phyloP scores from a whole-genome alignment of 1,139 yeast genomes.

The Diutina rugosa region DNA sequence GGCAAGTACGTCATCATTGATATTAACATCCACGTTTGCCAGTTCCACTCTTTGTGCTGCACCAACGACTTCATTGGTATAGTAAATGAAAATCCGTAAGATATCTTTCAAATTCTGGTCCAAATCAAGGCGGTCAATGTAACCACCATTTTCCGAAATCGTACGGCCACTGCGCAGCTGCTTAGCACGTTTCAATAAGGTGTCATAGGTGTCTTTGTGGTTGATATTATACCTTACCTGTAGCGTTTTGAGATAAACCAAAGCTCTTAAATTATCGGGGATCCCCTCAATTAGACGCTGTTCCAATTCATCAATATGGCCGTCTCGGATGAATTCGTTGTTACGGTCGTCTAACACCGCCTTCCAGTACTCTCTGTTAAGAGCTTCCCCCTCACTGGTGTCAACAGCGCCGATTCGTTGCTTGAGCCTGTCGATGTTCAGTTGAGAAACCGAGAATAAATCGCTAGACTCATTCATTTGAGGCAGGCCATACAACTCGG shows the following conservation, averaged over 20 bases:
- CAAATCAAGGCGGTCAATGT: conserved; percentile 11
- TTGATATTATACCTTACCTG: conserved; percentile 20
- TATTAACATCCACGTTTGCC: background rate
- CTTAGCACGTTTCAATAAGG: conserved; percentile 18
- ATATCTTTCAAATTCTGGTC: conserved; percentile 14
- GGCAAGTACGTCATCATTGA: background rate
- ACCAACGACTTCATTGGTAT: conserved; percentile 14
- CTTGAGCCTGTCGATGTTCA: background rate
- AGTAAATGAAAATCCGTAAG: conserved; percentile 21
- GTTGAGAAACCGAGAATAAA: background rate
- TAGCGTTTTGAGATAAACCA: conserved; percentile 21
- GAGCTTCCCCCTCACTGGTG: background rate
- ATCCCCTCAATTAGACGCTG: conserved; percentile 18
- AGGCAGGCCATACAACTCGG: conserved; percentile 1
- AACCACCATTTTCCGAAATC: conserved; percentile 6
- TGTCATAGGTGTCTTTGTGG: conserved; percentile 15
- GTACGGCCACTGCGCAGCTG: conserved; percentile 2
- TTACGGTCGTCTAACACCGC: conserved; percentile 12
- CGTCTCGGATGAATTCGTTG: conserved; percentile 10
- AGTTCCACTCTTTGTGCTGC: background rate
- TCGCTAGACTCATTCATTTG: background rate
- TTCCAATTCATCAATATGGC: conserved; percentile 14
- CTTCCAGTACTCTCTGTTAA: conserved; percentile 12
- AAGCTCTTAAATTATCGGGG: conserved; percentile 17
- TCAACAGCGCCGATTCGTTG: background rate